Evolutionary conservation across 106 monocot genomes (phyloP).

Genomic region (Dioscorea alata): DNA sequence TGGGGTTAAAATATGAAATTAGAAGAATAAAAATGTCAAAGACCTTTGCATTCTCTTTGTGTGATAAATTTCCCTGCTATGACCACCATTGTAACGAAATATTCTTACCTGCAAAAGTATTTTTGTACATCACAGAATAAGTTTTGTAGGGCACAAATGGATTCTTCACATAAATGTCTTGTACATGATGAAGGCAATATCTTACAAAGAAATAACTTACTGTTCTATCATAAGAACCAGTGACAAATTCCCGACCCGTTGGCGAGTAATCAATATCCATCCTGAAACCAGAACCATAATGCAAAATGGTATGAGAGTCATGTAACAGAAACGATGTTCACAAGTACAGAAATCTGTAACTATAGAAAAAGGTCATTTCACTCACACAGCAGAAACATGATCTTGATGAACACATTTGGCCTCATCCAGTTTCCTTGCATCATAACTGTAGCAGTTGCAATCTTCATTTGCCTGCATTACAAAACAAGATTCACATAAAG

Average conservation of each 20-base stretch:
- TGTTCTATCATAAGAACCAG: constrained; percentile 98
- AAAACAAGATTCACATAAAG: not conserved
- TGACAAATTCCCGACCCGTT: constrained; percentile 96
- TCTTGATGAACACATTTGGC: constrained; percentile 91
- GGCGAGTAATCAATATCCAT: constrained; percentile 99
- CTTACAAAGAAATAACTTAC: constrained; percentile 30
- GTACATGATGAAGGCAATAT: too few relatives aligned
- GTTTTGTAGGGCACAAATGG: not conserved
- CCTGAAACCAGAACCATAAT: constrained; percentile 31
- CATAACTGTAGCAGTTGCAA: constrained; percentile 89
- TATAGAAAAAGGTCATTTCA: constrained; percentile 1
- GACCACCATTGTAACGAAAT: constrained; percentile 80
- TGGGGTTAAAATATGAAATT: not conserved
- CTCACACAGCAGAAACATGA: constrained; percentile 98
- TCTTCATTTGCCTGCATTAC: constrained; percentile 94
- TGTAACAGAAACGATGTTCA: too few relatives aligned
- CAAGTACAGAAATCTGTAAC: not conserved
- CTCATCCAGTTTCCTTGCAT: constrained; percentile 86
- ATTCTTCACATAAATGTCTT: not conserved
- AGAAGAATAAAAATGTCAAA: not conserved
- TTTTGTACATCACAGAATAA: not conserved
- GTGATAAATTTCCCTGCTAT: constrained; percentile 94
- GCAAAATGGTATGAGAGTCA: not conserved
- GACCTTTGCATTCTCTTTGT: constrained; percentile 99
- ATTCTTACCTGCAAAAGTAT: constrained; percentile 72